Evolutionary conservation across 495 filamentous ascomycete genomes (phyloP).

Genomic region (Umbilicaria muhlenbergii): DNA sequence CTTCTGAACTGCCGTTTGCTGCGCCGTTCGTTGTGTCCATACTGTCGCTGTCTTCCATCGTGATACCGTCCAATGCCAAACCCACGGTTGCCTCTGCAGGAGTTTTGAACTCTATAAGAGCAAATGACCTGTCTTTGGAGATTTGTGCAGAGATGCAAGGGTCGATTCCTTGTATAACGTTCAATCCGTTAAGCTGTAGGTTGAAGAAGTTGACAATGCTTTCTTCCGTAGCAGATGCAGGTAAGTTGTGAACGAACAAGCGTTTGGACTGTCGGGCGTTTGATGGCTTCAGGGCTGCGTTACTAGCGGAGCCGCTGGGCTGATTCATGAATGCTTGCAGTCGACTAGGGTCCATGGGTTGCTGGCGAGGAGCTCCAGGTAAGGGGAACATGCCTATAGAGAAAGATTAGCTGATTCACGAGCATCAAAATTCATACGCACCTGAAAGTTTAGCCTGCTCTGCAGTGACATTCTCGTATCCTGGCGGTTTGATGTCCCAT

Average conservation of each 20-base stretch:
- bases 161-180: conserved; percentile 69
- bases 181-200: conserved; percentile 82
- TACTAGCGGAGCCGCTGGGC: conserved; percentile 57
- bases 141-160: conserved; percentile 78
- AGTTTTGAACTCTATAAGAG: conserved; percentile 81
- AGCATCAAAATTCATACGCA: conserved; percentile 7
- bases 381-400: conserved; percentile 80
- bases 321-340: conserved; percentile 93
- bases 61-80: conserved; percentile 75
- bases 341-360: conserved; percentile 89
- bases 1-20: conserved; percentile 37
- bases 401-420: conserved; percentile 2
- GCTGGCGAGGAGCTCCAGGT: conserved; percentile 85
- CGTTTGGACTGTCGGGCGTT: conserved; percentile 90
- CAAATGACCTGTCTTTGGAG: conserved; percentile 61
- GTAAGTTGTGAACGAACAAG: conserved; percentile 73
- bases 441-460: conserved; percentile 98
- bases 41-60: conserved; percentile 59
- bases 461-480: conserved; percentile 96
- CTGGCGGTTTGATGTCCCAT: conserved; percentile 98
- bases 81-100: conserved; percentile 80
- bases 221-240: conserved; percentile 52
- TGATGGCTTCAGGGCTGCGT: conserved; percentile 69
- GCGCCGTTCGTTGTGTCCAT: conserved; percentile 34
- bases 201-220: conserved; percentile 78